Evolutionary conservation across 2,329 filamentous ascomycete species (phyloP).

Genomic region (Myriangium duriaei): DNA sequence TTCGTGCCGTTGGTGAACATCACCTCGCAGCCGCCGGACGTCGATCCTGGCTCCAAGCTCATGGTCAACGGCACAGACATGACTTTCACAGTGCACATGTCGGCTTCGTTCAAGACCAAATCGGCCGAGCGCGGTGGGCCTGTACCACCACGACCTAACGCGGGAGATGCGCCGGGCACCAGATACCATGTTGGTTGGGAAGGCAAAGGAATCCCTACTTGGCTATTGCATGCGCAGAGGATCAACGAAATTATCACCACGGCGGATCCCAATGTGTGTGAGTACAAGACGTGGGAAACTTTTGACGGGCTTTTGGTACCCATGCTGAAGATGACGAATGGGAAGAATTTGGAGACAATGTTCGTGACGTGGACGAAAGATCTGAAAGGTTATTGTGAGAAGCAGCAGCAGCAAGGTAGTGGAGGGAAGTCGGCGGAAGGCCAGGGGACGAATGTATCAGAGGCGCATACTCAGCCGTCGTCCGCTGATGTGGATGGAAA

Average conservation of each 20-base stretch:
- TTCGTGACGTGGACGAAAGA: conserved; percentile 31
- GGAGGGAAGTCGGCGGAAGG: not conserved
- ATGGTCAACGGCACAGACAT: conserved; percentile 30
- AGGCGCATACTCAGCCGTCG: no score
- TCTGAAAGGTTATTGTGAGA: conserved; percentile 30
- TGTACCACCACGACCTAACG: conserved; percentile 18
- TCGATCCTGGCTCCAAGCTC: conserved; percentile 7
- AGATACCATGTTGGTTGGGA: conserved; percentile 17
- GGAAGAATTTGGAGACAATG: conserved; percentile 22
- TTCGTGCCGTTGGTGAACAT: conserved; percentile 36
- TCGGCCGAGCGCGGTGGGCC: conserved; percentile 25
- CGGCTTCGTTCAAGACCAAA: conserved; percentile 17
- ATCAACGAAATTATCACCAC: conserved; percentile 35
- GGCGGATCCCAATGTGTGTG: conserved; percentile 22
- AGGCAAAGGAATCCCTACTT: conserved; percentile 17
- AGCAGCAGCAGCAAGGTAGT: conserved; percentile 12
- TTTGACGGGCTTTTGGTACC: conserved; percentile 32
- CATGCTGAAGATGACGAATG: conserved; percentile 31
- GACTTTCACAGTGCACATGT: conserved; percentile 33
- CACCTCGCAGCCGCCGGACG: conserved; percentile 26
- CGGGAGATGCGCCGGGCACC: conserved; percentile 10
- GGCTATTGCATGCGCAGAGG: conserved; percentile 31
- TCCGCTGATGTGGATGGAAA: no score
- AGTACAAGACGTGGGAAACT: conserved; percentile 33
- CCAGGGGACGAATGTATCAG: no score